phyloP scores from a whole-genome alignment of 202 grass and related monocot species.

The Setaria viridis region DNA sequence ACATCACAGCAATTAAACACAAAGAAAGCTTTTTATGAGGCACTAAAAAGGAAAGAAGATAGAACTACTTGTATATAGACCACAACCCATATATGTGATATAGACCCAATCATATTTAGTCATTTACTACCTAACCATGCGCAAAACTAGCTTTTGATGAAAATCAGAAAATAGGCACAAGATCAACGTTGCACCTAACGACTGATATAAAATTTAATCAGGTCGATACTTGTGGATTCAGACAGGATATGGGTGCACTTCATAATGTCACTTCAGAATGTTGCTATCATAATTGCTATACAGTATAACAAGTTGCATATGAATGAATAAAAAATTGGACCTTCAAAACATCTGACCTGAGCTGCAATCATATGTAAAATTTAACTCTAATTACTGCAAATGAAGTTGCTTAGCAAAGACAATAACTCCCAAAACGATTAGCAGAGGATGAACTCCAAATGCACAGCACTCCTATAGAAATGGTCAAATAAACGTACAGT shows the following conservation, averaged over 20 bases:
- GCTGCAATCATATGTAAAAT: constrained; percentile 10
- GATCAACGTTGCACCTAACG: background rate
- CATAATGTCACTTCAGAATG: constrained; percentile 19
- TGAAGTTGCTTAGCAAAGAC: constrained; percentile 19
- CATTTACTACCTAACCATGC: background rate
- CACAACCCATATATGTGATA: background rate
- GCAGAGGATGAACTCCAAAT: constrained; percentile 7
- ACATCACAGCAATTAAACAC: constrained; percentile 23
- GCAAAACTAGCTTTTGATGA: constrained; percentile 22
- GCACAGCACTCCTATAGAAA: constrained; percentile 21
- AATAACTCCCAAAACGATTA: constrained; percentile 23
- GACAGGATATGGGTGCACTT: constrained; percentile 2
- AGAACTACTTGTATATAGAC: background rate
- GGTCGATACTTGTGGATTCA: constrained; percentile 10
- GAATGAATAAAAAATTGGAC: constrained; percentile 24
- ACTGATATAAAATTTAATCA: constrained; percentile 1
- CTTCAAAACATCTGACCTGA: constrained; percentile 12
- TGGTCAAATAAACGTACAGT: constrained; percentile 34
- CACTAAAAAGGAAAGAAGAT: background rate
- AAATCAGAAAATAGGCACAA: background rate
- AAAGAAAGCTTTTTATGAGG: constrained; percentile 16
- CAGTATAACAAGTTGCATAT: constrained; percentile 11
- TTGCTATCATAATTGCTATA: constrained; percentile 23
- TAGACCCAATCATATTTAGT: constrained; percentile 12
- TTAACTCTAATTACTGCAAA: constrained; percentile 1